A percentile compares a stretch with the other conserved stretches of the same genome.
These are phyloP conservation scores for Paraphaeosphaeria minitans DNA, from an alignment of 2,329 filamentous ascomycete species.

Conservation along the genomic window DNA sequence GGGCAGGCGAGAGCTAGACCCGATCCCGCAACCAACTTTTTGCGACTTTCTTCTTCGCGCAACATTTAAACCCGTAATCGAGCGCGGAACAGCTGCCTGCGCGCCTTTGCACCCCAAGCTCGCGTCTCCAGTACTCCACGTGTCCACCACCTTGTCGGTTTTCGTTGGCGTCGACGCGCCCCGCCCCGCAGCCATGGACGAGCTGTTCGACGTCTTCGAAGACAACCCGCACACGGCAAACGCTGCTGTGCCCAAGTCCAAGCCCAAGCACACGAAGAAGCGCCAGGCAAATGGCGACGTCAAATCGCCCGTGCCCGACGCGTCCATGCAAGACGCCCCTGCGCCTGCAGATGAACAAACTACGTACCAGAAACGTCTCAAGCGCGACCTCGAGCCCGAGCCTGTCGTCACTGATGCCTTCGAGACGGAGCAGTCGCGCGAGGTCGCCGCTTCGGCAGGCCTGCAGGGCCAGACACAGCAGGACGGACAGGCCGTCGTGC, in stretches of 20 bases:
- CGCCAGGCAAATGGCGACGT: conserved; percentile 81
- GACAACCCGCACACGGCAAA: conserved; percentile 35
- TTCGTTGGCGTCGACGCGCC: background rate
- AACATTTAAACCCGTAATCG: background rate
- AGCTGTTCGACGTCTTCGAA: conserved; percentile 53
- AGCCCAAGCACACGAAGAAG: conserved; percentile 71
- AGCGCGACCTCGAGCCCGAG: conserved; percentile 68
- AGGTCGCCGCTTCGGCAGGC: conserved; percentile 80
- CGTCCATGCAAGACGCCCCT: conserved; percentile 52
- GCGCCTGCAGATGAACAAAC: conserved; percentile 15
- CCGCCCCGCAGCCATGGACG: conserved; percentile 40
- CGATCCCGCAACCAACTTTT: conserved; percentile 1
- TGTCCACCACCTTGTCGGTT: background rate
- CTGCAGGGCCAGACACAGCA: conserved; percentile 64
- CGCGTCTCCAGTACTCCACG: background rate
- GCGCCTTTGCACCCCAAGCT: background rate
- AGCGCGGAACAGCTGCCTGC: background rate
- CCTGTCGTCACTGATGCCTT: conserved; percentile 92
- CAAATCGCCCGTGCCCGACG: conserved; percentile 59
- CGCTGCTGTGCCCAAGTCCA: conserved; percentile 29
- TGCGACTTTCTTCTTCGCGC: conserved; percentile 1
- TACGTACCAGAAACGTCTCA: conserved; percentile 63
- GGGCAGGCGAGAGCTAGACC: background rate
- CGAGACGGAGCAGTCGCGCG: conserved; percentile 90
- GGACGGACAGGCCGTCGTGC: conserved; percentile 73